Percentiles rank a stretch among this genome's conserved stretches.
Conservation (phyloP, 2,329 filamentous ascomycete genomes). For the Pseudogymnoascus sp. region DNA sequence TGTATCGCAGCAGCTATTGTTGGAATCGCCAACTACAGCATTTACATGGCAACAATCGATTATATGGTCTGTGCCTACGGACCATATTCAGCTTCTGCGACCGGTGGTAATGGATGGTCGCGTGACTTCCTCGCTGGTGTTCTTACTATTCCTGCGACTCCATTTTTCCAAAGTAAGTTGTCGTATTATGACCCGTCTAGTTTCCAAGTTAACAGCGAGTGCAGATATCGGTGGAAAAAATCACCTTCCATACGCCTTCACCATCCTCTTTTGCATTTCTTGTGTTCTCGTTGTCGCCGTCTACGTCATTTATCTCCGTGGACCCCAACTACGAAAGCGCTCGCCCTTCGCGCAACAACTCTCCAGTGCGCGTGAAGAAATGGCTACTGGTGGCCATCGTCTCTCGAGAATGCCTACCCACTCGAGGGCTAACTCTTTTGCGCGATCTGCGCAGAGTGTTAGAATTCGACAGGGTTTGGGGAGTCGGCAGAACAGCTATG, state of each 20-base stretch:
- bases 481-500: constrained; percentile 15
- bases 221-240: constrained; percentile 45
- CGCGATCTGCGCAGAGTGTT: constrained; percentile 21
- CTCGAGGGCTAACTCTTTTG: constrained; percentile 19
- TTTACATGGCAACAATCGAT: constrained; percentile 70
- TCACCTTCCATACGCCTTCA: constrained; percentile 50
- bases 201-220: constrained; percentile 6
- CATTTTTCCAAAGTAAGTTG: constrained; percentile 44
- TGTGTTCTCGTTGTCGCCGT: constrained; percentile 53
- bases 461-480: constrained; percentile 19
- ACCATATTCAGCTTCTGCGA: constrained; percentile 63
- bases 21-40: constrained; percentile 62
- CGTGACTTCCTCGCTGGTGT: constrained; percentile 67
- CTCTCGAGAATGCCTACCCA: constrained; percentile 15
- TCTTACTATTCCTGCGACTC: constrained; percentile 57
- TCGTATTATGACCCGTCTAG: not conserved
- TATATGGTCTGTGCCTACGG: constrained; percentile 72
- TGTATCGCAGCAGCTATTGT: constrained; percentile 57
- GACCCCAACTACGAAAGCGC: constrained; percentile 47
- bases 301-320: constrained; percentile 59
- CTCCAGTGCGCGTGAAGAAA: constrained; percentile 29
- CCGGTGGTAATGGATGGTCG: constrained; percentile 66
- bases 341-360: constrained; percentile 59
- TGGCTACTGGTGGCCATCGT: constrained; percentile 8
- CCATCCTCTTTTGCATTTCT: constrained; percentile 55